Conservation (phyloP, 2,329 filamentous ascomycete species). For the Paracorniculantispora psalliotae region DNA sequence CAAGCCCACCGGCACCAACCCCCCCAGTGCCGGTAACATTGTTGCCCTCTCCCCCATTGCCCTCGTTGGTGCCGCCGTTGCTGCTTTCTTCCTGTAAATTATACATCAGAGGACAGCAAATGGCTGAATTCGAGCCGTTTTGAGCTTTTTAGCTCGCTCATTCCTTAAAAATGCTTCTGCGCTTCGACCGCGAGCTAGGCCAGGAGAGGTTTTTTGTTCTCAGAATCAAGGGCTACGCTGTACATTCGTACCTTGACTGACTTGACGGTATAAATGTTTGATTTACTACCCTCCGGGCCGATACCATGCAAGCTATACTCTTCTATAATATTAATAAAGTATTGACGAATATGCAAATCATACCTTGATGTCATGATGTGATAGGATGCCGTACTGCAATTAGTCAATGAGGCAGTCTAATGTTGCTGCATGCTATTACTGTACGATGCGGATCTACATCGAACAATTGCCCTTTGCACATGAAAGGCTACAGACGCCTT, state of each 20-base stretch:
- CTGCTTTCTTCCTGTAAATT: slow-evolving; percentile 10
- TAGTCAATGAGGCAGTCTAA: too few species aligned
- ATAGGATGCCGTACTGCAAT: too few species aligned
- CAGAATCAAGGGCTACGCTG: background rate
- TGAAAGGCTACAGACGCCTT: too few species aligned
- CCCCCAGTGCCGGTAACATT: slow-evolving; percentile 5
- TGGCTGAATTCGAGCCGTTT: background rate
- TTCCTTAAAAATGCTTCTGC: background rate
- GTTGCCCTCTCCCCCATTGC: slow-evolving; percentile 5
- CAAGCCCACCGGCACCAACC: background rate
- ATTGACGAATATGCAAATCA: background rate
- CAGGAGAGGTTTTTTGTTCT: background rate
- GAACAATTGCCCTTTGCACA: too few species aligned
- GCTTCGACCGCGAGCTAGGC: background rate
- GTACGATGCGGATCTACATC: too few species aligned
- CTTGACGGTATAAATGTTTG: background rate
- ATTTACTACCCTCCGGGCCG: background rate
- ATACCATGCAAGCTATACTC: background rate
- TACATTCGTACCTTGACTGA: slow-evolving; percentile 1
- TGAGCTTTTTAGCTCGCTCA: background rate
- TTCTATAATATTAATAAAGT: slow-evolving; percentile 1
- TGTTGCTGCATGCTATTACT: too few species aligned
- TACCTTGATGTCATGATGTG: too few species aligned
- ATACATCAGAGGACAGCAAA: background rate
- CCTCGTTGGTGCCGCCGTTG: slow-evolving; percentile 4